phyloP scores from a whole-genome alignment of 345 rosid genomes.

The thale cress (Arabidopsis thaliana) region DNA sequence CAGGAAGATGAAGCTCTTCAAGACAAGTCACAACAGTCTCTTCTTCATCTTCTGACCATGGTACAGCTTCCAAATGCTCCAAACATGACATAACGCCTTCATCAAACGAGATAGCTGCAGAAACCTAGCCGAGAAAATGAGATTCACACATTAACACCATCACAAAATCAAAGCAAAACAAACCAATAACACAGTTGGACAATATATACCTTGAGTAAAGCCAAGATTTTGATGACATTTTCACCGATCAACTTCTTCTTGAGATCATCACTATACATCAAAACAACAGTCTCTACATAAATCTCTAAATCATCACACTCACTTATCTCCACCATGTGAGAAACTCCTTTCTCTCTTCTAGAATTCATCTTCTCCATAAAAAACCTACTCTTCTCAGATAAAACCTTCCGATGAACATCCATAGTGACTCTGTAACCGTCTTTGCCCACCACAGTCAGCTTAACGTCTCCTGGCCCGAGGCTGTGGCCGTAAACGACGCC shows the following conservation, averaged over 20 bases:
- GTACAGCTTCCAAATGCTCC: conserved; percentile 88
- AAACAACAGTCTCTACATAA: conserved; percentile 80
- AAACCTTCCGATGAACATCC: conserved; percentile 77
- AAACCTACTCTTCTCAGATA: conserved; percentile 77
- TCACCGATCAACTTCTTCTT: conserved; percentile 79
- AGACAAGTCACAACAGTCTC: conserved; percentile 65
- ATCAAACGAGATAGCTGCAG: conserved; percentile 77
- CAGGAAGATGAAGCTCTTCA: conserved; percentile 68
- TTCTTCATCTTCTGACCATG: conserved; percentile 91
- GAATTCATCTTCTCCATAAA: conserved; percentile 70
- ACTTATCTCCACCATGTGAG: conserved; percentile 87
- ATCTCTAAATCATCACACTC: conserved; percentile 94
- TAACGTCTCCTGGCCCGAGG: conserved; percentile 72
- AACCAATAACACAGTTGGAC: conserved; percentile 2
- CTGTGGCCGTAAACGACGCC: conserved; percentile 28
- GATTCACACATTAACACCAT: background rate
- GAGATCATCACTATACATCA: conserved; percentile 86
- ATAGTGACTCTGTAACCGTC: conserved; percentile 74
- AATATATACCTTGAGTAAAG: conserved; percentile 77
- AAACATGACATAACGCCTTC: conserved; percentile 72
- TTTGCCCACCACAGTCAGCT: conserved; percentile 73
- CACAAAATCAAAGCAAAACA: conserved; percentile 6
- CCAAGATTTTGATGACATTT: conserved; percentile 70
- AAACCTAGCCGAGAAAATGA: conserved; percentile 55
- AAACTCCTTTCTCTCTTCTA: conserved; percentile 58